Evolutionary conservation across 2,329 filamentous ascomycete genomes (phyloP), one percentile per base, ranked within the genome.

Genomic region (Coniochaeta prunicola): DNA sequence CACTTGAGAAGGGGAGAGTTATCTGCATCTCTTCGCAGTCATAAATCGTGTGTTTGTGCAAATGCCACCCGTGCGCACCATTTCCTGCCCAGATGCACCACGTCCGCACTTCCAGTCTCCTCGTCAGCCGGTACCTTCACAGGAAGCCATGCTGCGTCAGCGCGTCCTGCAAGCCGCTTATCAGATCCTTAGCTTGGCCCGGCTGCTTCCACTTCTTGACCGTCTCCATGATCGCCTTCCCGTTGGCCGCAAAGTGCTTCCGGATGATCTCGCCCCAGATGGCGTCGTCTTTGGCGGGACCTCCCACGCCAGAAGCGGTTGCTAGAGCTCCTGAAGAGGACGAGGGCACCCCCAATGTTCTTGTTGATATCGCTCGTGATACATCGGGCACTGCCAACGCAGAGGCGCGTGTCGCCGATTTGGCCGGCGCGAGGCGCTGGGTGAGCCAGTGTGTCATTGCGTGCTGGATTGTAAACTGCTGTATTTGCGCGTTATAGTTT

Each of bases 371-470:
- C 21, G 40, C 4, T 45, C 24, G 40, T 15, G 26, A 21, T 21
- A 12, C 3, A 38, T 10, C 19, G 15, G 3, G 5, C 15, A 38
- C 36, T 4, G 10, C 36, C 3, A 9, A n/a, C 36, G 3, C 36
- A 4, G 28, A 28, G 24, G n/a, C 45, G 8, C n/a, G 45, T 38
- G 36, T 30, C 45, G 19, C 38, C 17, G n/a, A 31, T 10, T 15
- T 26, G 17, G 26, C 4, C 31, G 59, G 57, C 19, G 45, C 38
- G 24, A 68, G 59, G 3, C 61, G 64, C 1, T 58, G 24, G 3
- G 40, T 28, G 21, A 72, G 60, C 69, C 69, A 72, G 21, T 62
- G 40, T 0, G 66, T 5, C 57, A 74, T 67, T 38, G 71, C 73
- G 40, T 68, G 58, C 28, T 65, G 50, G 19, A 72, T 40, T 0